Conservation (phyloP, 257 asterid species). For the Solanum sejunctum region DNA sequence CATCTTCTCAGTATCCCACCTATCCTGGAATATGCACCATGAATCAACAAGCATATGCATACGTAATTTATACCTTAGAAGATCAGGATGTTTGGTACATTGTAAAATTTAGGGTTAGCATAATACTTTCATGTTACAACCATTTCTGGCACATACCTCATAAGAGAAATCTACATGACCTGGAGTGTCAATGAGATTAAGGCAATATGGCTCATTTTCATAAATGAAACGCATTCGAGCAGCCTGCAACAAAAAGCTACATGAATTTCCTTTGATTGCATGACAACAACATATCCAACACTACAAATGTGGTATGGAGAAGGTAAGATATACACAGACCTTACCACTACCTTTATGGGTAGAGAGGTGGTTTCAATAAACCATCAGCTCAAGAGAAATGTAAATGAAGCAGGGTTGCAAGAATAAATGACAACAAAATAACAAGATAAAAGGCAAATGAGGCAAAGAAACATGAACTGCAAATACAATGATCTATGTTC, state of each 20-base stretch:
- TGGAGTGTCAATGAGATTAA: slow-evolving; percentile 96
- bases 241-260: slow-evolving; percentile 42
- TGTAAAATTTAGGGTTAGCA: neutral
- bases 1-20: neutral
- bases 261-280: neutral
- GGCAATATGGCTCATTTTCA: slow-evolving; percentile 67
- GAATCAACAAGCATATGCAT: neutral
- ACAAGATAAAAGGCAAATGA: neutral
- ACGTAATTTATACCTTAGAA: neutral
- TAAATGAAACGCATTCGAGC: slow-evolving; percentile 85
- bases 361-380: neutral
- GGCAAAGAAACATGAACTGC: neutral
- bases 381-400: neutral
- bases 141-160: slow-evolving; percentile 46
- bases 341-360: neutral
- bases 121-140: neutral
- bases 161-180: slow-evolving; percentile 99
- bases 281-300: neutral
- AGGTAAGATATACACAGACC: neutral
- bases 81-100: neutral
- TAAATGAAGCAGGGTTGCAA: neutral
- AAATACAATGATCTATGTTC: neutral
- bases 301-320: neutral
- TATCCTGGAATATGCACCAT: neutral
- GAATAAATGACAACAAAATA: neutral